Conservation (phyloP, 768 basidiomycete species). For the Mrakia hoshinonis region DNA sequence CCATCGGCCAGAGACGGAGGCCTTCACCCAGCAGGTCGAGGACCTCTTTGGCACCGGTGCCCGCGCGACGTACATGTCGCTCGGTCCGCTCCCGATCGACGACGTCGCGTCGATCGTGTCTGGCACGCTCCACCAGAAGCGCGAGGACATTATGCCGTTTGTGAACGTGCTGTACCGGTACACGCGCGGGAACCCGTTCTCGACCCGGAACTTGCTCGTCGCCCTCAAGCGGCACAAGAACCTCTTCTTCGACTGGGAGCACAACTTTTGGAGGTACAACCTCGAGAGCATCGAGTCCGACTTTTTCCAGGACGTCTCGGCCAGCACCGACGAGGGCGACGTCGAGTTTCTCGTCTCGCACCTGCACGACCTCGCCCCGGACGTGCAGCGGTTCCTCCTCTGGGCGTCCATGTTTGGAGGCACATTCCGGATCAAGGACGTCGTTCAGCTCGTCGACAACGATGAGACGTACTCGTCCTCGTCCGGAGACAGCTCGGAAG, state of each 20-base stretch:
- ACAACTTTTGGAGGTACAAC: conserved; percentile 59
- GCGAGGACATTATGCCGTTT: conserved; percentile 51
- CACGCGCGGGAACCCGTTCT: conserved; percentile 62
- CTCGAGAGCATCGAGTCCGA: conserved; percentile 52
- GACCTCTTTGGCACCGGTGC: conserved; percentile 54
- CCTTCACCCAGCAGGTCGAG: conserved; percentile 42
- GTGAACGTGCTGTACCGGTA: conserved; percentile 50
- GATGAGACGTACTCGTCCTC: no score
- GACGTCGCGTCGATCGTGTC: conserved; percentile 56
- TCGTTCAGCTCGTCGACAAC: conserved; percentile 64
- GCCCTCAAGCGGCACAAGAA: conserved; percentile 58
- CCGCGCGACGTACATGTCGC: conserved; percentile 57
- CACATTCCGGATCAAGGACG: conserved; percentile 49
- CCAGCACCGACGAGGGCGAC: conserved; percentile 54
- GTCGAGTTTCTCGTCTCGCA: conserved; percentile 55
- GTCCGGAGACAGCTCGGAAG: conserved; percentile 32
- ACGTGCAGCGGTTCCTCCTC: conserved; percentile 57
- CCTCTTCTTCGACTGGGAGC: conserved; percentile 54
- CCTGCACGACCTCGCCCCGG: conserved; percentile 54
- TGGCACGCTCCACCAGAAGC: conserved; percentile 54
- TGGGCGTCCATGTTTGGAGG: conserved; percentile 65
- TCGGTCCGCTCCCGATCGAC: conserved; percentile 53
- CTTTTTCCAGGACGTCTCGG: conserved; percentile 42
- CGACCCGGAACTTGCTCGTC: conserved; percentile 55
- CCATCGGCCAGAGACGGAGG: conserved; percentile 14